Evolutionary conservation across 2,329 filamentous ascomycete species (phyloP).

Genomic region (Botrytis fabae): DNA sequence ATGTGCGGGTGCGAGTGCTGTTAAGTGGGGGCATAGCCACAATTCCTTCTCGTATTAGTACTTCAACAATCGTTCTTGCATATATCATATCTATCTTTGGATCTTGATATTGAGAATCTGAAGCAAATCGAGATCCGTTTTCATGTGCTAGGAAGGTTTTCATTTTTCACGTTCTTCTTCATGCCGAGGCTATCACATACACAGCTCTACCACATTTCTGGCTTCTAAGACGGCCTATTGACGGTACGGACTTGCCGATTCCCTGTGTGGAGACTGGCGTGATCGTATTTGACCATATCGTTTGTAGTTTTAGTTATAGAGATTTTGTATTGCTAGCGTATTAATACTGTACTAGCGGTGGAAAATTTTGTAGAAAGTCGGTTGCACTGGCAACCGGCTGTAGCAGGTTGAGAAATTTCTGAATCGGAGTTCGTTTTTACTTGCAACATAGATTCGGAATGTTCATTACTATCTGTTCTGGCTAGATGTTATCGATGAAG

Average conservation of each 20-base stretch:
- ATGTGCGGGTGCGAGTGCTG: not conserved
- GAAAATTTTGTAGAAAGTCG: not conserved
- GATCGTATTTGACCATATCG: not conserved
- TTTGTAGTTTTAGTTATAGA: not conserved
- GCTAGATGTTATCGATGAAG: not conserved
- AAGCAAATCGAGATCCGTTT: too few relatives aligned
- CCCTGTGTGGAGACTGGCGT: not conserved
- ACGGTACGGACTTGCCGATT: not conserved
- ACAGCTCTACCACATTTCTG: not conserved
- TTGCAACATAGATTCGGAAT: not conserved
- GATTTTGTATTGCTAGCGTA: not conserved
- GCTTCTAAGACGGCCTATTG: not conserved
- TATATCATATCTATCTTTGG: not conserved
- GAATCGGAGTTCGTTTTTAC: not conserved
- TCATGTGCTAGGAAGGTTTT: not conserved
- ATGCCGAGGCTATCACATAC: not conserved
- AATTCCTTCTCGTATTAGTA: slow-evolving; percentile 13
- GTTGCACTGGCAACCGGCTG: too few relatives aligned
- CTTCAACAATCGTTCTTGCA: not conserved
- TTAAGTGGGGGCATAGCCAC: slow-evolving; percentile 17
- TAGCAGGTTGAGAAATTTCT: not conserved
- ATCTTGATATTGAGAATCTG: not conserved
- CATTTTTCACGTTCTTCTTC: not conserved
- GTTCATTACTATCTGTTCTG: not conserved
- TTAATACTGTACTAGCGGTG: not conserved